Base-by-base conservation (phyloP, 768 basidiomycete genomes). In the Suillus hirtellus region DNA sequence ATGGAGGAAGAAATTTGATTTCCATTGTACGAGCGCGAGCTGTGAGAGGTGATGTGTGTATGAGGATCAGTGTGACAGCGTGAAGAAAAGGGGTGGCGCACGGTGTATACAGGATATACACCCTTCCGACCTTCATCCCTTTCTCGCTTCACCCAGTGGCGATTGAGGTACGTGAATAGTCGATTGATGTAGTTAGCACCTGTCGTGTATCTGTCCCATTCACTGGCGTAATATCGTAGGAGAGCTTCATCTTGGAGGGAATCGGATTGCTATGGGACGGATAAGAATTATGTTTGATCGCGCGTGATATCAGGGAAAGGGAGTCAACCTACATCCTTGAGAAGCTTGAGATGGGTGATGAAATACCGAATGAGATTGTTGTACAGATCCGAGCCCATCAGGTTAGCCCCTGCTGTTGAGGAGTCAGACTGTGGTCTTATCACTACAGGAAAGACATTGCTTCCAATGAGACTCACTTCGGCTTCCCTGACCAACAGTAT, bases 61-160 rank as follows among this genome's bases (percentile, higher is more conserved):
- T 46, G 31, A 54, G 21, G 60, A 60, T 19, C 52, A 12, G 8
- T 19, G 9, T 15, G 50, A 19, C 38, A 46, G n/a, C 40, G 49
- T 49, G n/a, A 8, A 61, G 38, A 46, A 50, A 60, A 44, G 5
- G 17, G 42, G 34, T 40, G 60, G 78, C 89, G 72, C 67, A 96
- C 96, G 34, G 96, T 99, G 73, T 99, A 99, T 21, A 99, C 93
- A 1, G 88, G 89, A 78, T 98, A 99, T 24, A 99, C 92, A 49
- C 89, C 90, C 77, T 93, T 96, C 70, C 96, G 83, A 17, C 97
- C 97, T 75, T 99, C 96, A 70, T 99, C 96, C 71, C 96, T 87
- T 75, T 99, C 97, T 60, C 96, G 85, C 80, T 96, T 96, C 50
- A 99, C 96, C 97, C 97, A 99, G 77, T 99, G 95, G 24, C 96